Evolutionary conservation across 441 rosid genomes (phyloP).

Genomic region (Brassica hybrid): DNA sequence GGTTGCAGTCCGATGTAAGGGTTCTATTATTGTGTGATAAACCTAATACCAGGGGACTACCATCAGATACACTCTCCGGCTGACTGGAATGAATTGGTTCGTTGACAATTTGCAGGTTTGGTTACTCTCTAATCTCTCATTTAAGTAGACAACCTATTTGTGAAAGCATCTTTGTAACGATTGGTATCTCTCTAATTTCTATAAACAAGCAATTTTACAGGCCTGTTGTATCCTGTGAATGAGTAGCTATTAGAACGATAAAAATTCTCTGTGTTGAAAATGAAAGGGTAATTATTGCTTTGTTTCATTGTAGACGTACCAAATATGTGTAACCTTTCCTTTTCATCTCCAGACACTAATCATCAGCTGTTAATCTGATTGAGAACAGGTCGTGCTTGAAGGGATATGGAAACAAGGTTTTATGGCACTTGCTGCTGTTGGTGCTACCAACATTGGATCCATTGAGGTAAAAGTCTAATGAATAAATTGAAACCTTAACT

Average conservation of each 20-base stretch:
- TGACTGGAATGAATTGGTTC: constrained; percentile 83
- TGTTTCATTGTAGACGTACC: constrained; percentile 7
- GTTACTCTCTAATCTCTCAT: constrained; percentile 5
- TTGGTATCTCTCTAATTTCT: neutral
- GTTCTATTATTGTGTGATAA: constrained; percentile 93
- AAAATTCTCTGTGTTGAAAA: constrained; percentile 88
- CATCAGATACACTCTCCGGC: constrained; percentile 93
- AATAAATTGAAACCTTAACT: neutral
- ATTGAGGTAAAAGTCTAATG: constrained; percentile 62
- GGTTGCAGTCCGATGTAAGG: constrained; percentile 61
- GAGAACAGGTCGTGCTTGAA: constrained; percentile 85
- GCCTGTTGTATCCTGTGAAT: constrained; percentile 75
- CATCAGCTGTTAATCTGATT: constrained; percentile 23
- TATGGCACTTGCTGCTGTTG: constrained; percentile 91
- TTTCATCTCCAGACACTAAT: constrained; percentile 10
- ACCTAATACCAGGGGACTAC: constrained; percentile 90
- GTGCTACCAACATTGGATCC: constrained; percentile 95
- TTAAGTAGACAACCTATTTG: constrained; percentile 21
- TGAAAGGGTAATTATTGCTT: constrained; percentile 70
- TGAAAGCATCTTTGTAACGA: constrained; percentile 2
- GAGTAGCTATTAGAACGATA: constrained; percentile 87
- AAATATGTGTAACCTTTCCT: neutral
- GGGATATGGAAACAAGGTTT: constrained; percentile 89
- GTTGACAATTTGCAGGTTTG: constrained; percentile 92
- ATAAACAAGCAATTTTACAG: constrained; percentile 41